Conservation (phyloP, 225 moss, liverwort and hornwort genomes). For the Polytrichum commune region DNA sequence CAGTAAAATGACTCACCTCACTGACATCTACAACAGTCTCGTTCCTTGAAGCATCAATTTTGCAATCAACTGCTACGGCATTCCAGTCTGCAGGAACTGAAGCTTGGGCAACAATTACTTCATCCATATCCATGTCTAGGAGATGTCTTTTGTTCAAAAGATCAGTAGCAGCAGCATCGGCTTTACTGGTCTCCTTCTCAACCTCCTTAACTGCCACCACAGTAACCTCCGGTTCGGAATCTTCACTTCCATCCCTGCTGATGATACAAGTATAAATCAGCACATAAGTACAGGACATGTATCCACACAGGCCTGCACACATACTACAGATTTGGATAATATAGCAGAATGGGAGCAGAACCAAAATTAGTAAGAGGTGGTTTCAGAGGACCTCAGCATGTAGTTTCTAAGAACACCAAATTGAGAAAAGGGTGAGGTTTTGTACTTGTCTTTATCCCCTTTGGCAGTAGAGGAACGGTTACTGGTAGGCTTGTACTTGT, state of each 20-base stretch:
- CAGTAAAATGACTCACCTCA: conserved; percentile 26
- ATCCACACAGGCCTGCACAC: no score
- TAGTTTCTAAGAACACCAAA: not conserved
- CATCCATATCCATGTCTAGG: conserved; percentile 56
- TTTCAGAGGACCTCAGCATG: no score
- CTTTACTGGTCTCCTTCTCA: conserved; percentile 40
- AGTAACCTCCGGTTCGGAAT: conserved; percentile 53
- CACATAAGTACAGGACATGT: no score
- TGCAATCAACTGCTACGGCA: conserved; percentile 50
- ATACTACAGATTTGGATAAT: no score
- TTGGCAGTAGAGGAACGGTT: conserved; percentile 51
- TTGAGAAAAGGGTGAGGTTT: not conserved
- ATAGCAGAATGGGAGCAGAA: no score
- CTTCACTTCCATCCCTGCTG: conserved; percentile 56
- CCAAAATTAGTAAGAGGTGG: no score
- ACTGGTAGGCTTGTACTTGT: conserved; percentile 69
- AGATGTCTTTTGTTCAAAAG: conserved; percentile 51
- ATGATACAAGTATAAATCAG: not conserved
- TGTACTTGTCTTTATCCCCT: conserved; percentile 56
- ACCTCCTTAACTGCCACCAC: conserved; percentile 36
- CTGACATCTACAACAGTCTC: conserved; percentile 43
- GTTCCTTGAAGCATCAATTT: conserved; percentile 27
- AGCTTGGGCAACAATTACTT: conserved; percentile 41
- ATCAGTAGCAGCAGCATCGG: conserved; percentile 30
- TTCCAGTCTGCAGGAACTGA: conserved; percentile 35